Evolutionary conservation across 768 basidiomycete species (phyloP), one percentile per base, ranked within the genome.

Genomic region (Lactarius akahatsu): DNA sequence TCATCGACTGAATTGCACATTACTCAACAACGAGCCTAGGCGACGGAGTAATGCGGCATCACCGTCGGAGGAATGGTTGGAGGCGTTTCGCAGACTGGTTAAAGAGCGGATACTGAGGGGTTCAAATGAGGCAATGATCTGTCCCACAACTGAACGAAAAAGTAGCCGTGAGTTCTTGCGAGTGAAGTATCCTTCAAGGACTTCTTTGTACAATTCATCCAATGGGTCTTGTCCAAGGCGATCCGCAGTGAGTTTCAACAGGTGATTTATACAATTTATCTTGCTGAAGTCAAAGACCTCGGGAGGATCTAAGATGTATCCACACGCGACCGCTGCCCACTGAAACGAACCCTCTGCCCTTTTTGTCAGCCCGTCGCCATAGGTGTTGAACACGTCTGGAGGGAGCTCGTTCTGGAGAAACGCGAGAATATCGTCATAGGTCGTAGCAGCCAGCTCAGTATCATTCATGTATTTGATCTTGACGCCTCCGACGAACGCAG

Each of bases 21-120:
- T 62, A 9, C 30, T 54, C 34, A 62, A 38, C 28, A 62, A 32
- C 1, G 61, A 38, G 45, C 61, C 47, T 13, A 62, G 45, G 61
- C 41, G 26, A 36, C 45, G n/a, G 4, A 62, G 28, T 11, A 62
- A 9, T 1, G 6, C n/a, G 9, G 61, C 45, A 20, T 16, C n/a
- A 3, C 4, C 16, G 4, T 20, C 18, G 18, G 13, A 38, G 6
- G 26, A 13, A 3, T 6, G 5, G 5, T 52, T 13, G 5, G 36
- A 38, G 36, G 40, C 23, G 41, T 32, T 5, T 26, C 23, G 50
- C 23, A 52, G 50, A 26, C 13, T 26, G 13, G 13, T 52, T 5
- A 26, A 13, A 5, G 50, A 52, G 26, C 5, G 26, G 50, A 52
- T 52, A 26, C 23, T 26, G 23, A 52, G 50, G 26, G 50, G 50